phyloP scores from a whole-genome alignment of 202 grass and related monocot species.

The Brachypodium distachyon region DNA sequence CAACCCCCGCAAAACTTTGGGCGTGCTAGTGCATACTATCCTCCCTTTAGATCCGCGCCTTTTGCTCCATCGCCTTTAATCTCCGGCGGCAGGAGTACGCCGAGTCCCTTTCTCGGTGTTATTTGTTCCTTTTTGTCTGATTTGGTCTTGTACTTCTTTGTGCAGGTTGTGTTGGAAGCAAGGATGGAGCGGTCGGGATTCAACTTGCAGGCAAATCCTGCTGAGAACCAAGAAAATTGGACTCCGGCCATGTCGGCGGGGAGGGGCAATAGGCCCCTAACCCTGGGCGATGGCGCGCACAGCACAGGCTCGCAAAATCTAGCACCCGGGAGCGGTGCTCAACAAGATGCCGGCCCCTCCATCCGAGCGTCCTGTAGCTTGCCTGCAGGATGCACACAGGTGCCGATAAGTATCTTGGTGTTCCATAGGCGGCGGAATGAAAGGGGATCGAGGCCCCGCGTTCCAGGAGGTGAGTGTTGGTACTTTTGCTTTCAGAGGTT shows the following conservation, averaged over 20 bases:
- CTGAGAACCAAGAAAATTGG: conserved; percentile 6
- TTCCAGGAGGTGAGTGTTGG: conserved; percentile 22
- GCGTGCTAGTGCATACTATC: too few relatives aligned
- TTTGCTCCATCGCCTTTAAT: too few relatives aligned
- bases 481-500: not conserved
- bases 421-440: conserved; percentile 16
- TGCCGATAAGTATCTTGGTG: conserved; percentile 34
- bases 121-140: not conserved
- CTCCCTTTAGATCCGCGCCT: too few relatives aligned
- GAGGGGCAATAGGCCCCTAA: not conserved
- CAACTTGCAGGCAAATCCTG: conserved; percentile 14
- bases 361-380: conserved; percentile 16
- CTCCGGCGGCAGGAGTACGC: too few relatives aligned
- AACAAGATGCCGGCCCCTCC: too few relatives aligned
- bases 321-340: not conserved
- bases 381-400: conserved; percentile 29
- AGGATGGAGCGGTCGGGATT: too few relatives aligned
- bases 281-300: not conserved
- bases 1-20: too few relatives aligned
- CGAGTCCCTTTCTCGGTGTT: too few relatives aligned
- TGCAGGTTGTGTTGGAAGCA: conserved; percentile 11
- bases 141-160: conserved; percentile 9
- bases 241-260: not conserved
- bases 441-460: not conserved
- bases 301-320: conserved; percentile 9